These are phyloP conservation scores for Blepharisma stoltei DNA, from an alignment of 73 alveolate genomes.

Conservation along the genomic window DNA sequence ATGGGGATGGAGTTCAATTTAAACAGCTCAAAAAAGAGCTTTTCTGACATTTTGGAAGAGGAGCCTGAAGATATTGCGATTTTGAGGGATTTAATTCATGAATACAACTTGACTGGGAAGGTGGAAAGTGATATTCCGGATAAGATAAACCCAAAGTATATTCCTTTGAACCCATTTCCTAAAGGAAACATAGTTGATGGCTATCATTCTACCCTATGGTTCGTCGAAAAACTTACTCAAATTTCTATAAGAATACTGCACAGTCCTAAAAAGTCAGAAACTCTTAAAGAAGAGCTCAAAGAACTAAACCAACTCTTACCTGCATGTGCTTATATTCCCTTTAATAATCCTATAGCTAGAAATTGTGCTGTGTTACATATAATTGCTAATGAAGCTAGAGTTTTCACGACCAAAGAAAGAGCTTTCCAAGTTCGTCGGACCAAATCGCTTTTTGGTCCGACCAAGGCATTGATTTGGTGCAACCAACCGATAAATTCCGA, in stretches of 20 bases:
- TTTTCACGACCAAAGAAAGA: constrained; percentile 80
- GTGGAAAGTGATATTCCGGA: neutral
- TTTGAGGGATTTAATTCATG: neutral
- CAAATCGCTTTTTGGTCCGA: no score
- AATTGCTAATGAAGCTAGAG: constrained; percentile 64
- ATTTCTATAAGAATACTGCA: neutral
- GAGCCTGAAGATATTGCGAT: neutral
- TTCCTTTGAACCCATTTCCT: neutral
- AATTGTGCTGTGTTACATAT: constrained; percentile 70
- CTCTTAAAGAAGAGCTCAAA: constrained; percentile 38
- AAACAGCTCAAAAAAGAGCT: neutral
- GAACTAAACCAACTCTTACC: constrained; percentile 50
- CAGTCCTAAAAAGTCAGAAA: neutral
- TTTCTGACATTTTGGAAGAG: neutral
- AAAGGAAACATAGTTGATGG: neutral
- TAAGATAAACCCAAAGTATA: neutral
- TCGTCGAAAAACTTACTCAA: constrained; percentile 19
- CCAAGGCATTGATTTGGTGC: no score
- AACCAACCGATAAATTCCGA: no score
- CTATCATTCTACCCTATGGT: neutral
- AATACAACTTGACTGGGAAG: neutral
- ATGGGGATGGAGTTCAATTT: neutral
- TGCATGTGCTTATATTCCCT: constrained; percentile 52
- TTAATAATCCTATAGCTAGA: constrained; percentile 43
- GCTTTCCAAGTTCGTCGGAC: no score